Conservation (phyloP, 1,139 yeast species). For the Sugiyamaella grinbergsii region DNA sequence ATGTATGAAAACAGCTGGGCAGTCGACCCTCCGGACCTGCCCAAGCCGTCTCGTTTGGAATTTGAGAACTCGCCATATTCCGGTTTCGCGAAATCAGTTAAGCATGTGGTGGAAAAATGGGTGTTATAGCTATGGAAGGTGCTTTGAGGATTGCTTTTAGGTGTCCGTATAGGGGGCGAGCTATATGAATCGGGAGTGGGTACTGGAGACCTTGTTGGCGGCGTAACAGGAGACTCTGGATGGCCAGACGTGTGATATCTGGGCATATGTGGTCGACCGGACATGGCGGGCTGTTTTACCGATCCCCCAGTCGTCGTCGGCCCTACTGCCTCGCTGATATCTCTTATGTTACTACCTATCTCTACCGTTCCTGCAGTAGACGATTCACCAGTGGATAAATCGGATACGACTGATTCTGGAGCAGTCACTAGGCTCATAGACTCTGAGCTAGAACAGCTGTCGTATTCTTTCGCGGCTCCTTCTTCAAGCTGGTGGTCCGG, state of each 20-base stretch:
- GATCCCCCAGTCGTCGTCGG: neutral
- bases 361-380: neutral
- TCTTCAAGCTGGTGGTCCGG: no score
- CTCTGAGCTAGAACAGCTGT: neutral
- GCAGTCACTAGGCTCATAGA: neutral
- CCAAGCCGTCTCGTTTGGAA: neutral
- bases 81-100: constrained; percentile 18
- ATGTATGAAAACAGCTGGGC: constrained; percentile 20
- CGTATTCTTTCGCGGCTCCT: neutral
- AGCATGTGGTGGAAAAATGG: constrained; percentile 23
- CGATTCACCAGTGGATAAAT: neutral
- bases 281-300: neutral
- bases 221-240: neutral
- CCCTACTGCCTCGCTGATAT: no score
- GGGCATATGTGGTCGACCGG: constrained; percentile 6
- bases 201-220: neutral
- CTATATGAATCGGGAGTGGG: neutral
- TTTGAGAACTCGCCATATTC: constrained; percentile 17
- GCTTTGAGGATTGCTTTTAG: constrained; percentile 2
- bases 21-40: constrained; percentile 16
- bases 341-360: no score
- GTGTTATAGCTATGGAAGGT: constrained; percentile 21
- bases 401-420: neutral
- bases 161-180: neutral
- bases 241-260: neutral